Conservation (phyloP, 495 filamentous ascomycete genomes). For the Echria macrotheca region DNA sequence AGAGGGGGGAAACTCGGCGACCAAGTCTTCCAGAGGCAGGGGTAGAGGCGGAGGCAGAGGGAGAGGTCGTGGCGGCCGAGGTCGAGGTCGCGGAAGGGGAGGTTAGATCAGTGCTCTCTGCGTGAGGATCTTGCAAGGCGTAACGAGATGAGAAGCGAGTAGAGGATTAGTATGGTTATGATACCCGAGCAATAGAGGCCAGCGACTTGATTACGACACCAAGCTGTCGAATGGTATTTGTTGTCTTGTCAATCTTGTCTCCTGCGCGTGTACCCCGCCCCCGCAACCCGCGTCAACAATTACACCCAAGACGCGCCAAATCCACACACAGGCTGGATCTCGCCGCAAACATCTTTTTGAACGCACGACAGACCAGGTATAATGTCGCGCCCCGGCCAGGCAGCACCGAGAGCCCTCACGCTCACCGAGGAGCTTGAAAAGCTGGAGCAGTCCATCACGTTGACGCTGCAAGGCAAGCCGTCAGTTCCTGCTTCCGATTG, state of each 20-base stretch:
- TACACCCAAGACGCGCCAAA: slow-evolving; percentile 5
- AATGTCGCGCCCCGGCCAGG: slow-evolving; percentile 42
- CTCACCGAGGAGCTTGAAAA: slow-evolving; percentile 95
- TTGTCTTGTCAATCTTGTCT: neutral
- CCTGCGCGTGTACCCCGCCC: slow-evolving; percentile 6
- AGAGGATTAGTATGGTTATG: neutral
- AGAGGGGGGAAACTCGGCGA: slow-evolving; percentile 20
- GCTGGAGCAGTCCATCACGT: slow-evolving; percentile 91
- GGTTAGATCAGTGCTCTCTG: neutral
- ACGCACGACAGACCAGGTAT: slow-evolving; percentile 3
- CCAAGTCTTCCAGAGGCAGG: slow-evolving; percentile 15
- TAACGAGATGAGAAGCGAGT: no score
- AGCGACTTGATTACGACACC: no score
- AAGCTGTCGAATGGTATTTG: neutral
- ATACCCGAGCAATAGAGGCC: no score
- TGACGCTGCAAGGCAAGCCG: slow-evolving; percentile 82
- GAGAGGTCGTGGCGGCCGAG: slow-evolving; percentile 29
- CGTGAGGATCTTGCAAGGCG: no score
- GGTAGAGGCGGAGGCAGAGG: slow-evolving; percentile 20
- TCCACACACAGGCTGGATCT: neutral
- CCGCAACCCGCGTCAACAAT: slow-evolving; percentile 13
- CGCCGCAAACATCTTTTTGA: neutral
- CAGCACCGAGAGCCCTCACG: slow-evolving; percentile 61
- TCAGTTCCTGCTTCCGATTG: no score
- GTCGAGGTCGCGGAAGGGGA: slow-evolving; percentile 1